phyloP scores from a whole-genome alignment of 805 yeast species.

The Candida vaughaniae region DNA sequence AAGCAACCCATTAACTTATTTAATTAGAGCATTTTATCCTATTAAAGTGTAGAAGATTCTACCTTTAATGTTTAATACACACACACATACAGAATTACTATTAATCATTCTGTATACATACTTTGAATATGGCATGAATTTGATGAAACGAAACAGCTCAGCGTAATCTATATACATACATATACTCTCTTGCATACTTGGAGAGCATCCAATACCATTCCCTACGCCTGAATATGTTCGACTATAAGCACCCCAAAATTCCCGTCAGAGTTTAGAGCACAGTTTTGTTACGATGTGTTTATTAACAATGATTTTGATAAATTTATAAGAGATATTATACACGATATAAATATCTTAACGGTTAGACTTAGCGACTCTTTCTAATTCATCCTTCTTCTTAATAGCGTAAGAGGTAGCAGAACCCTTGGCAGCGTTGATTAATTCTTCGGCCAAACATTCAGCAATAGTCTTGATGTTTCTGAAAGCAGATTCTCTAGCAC shows the following conservation, averaged over 20 bases:
- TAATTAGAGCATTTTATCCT: conserved; percentile 22
- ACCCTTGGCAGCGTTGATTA: conserved; percentile 99
- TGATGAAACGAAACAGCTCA: too few relatives aligned
- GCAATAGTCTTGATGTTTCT: conserved; percentile 99
- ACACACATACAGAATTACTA: too few relatives aligned
- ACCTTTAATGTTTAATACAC: too few relatives aligned
- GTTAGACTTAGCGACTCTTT: conserved; percentile 99
- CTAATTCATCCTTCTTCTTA: conserved; percentile 99
- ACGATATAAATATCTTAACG: conserved; percentile 65
- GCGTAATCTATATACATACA: too few relatives aligned
- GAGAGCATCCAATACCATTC: too few relatives aligned
- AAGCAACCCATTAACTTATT: conserved; percentile 7
- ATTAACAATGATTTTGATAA: conserved; percentile 9
- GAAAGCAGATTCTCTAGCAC: conserved; percentile 99
- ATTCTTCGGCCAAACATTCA: conserved; percentile 99
- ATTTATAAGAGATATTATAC: conserved; percentile 12
- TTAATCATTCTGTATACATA: too few relatives aligned
- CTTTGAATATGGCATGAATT: too few relatives aligned
- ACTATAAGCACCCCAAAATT: background rate
- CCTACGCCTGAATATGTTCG: background rate
- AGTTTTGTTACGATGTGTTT: conserved; percentile 3
- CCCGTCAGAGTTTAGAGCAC: too few relatives aligned
- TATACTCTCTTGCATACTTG: too few relatives aligned
- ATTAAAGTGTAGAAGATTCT: conserved; percentile 18
- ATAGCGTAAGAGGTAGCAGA: conserved; percentile 99